phyloP scores from a whole-genome alignment of 345 rosid genomes.

The Citrus trifoliata region DNA sequence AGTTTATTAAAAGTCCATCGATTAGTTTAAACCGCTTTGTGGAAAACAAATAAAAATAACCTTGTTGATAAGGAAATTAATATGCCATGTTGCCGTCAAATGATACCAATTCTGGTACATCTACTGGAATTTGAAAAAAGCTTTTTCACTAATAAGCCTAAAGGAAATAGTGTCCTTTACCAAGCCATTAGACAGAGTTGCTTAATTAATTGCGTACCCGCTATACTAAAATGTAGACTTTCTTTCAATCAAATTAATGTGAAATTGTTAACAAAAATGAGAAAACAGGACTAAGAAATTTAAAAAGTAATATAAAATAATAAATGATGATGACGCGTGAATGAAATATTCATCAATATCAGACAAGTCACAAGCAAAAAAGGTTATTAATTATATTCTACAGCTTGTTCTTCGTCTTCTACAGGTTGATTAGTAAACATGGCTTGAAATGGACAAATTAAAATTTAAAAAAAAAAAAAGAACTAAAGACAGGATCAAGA shows the following conservation, averaged over 20 bases:
- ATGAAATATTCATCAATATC: neutral
- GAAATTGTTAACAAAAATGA: too few species aligned
- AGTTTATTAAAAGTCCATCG: too few species aligned
- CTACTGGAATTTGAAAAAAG: neutral
- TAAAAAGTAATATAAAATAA: too few species aligned
- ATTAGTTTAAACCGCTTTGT: neutral
- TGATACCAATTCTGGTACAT: neutral
- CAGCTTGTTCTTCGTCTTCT: too few species aligned
- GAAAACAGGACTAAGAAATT: too few species aligned
- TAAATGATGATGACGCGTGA: neutral
- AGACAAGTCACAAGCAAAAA: neutral
- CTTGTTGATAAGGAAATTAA: neutral
- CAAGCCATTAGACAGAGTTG: too few species aligned
- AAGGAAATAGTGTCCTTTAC: too few species aligned
- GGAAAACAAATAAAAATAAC: neutral
- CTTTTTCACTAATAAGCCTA: neutral
- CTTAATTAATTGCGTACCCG: too few species aligned
- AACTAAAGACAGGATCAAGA: neutral
- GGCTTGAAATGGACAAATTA: neutral
- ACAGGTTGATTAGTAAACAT: too few species aligned
- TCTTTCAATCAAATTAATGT: too few species aligned
- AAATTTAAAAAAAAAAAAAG: neutral
- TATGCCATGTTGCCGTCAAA: constrained; percentile 16
- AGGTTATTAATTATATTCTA: neutral
- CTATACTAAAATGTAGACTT: too few species aligned